Percentiles rank a stretch among this genome's conserved stretches.
These are phyloP conservation scores for Ogataea chonburiensis DNA, from an alignment of 805 yeast genomes.

Conservation along the genomic window DNA sequence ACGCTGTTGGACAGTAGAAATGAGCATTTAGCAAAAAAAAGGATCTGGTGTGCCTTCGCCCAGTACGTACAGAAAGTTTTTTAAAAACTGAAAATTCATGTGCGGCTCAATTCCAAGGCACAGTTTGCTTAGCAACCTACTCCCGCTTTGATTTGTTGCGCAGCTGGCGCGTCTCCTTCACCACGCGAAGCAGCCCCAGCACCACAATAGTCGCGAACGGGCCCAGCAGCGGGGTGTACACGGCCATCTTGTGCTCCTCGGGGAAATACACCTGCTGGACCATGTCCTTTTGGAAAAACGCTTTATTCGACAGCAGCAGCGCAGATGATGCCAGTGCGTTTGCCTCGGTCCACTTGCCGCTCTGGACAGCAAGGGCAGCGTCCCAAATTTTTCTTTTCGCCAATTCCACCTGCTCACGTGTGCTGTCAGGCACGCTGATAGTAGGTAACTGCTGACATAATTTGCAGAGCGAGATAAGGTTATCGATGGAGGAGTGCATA, in stretches of 20 bases:
- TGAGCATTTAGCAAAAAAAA: conserved; percentile 1
- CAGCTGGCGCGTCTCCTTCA: conserved; percentile 10
- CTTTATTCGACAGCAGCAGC: conserved; percentile 58
- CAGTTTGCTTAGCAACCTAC: neutral
- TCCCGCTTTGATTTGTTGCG: conserved; percentile 1
- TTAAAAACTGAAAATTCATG: too few species aligned
- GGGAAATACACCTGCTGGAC: conserved; percentile 94
- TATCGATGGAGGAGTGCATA: conserved; percentile 60
- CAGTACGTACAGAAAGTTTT: conserved; percentile 4
- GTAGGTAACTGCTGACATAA: conserved; percentile 67
- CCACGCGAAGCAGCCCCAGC: conserved; percentile 48
- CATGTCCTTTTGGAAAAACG: conserved; percentile 93
- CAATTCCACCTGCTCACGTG: conserved; percentile 52
- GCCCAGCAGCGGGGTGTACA: conserved; percentile 85
- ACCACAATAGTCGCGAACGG: conserved; percentile 70
- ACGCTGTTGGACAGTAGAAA: conserved; percentile 5
- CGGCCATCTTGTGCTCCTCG: conserved; percentile 92
- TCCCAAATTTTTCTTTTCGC: conserved; percentile 45
- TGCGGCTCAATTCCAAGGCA: conserved; percentile 3
- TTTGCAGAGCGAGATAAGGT: conserved; percentile 68
- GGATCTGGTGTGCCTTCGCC: too few species aligned
- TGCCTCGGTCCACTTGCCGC: conserved; percentile 38
- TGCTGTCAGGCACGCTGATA: conserved; percentile 80
- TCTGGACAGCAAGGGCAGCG: conserved; percentile 35
- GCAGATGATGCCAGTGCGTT: conserved; percentile 51